Evolutionary conservation across 352 stramenopile genomes (phyloP).

Genomic region (Phytophthora europaea): DNA sequence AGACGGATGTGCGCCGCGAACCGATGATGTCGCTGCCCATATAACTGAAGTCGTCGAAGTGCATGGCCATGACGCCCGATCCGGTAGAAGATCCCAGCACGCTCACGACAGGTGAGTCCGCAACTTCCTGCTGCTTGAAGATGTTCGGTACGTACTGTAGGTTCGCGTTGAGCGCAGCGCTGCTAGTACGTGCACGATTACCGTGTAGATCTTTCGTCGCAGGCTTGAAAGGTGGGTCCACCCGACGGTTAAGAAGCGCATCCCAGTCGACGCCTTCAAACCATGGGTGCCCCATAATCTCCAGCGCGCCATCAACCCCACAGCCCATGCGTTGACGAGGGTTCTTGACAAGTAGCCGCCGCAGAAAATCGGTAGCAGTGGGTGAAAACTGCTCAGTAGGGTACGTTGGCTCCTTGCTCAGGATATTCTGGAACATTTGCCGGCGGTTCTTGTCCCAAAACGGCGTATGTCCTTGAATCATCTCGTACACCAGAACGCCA

Average conservation of each 20-base stretch:
- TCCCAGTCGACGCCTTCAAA: conserved; percentile 87
- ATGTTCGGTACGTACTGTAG: conserved; percentile 84
- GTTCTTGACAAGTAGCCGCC: conserved; percentile 81
- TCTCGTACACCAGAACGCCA: conserved; percentile 89
- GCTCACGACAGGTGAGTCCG: conserved; percentile 79
- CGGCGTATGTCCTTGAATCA: conserved; percentile 87
- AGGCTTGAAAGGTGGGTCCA: conserved; percentile 81
- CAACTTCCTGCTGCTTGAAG: conserved; percentile 87
- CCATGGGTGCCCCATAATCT: conserved; percentile 89
- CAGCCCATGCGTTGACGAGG: conserved; percentile 73
- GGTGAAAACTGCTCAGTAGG: conserved; percentile 69
- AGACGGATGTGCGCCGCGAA: conserved; percentile 83
- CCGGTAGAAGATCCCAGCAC: conserved; percentile 52
- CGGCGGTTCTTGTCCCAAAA: conserved; percentile 89
- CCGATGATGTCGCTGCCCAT: conserved; percentile 90
- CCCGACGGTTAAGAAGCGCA: conserved; percentile 62
- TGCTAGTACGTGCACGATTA: conserved; percentile 58
- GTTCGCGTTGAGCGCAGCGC: conserved; percentile 59
- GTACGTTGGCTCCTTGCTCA: conserved; percentile 78
- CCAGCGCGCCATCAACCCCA: conserved; percentile 61
- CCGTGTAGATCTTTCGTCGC: conserved; percentile 48
- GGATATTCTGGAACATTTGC: conserved; percentile 90
- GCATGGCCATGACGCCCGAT: conserved; percentile 77
- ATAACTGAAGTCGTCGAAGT: conserved; percentile 91
- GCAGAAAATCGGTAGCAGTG: conserved; percentile 72